Base-by-base conservation (phyloP, 2,329 filamentous ascomycete genomes). In the Fusarium fujikuroi region DNA sequence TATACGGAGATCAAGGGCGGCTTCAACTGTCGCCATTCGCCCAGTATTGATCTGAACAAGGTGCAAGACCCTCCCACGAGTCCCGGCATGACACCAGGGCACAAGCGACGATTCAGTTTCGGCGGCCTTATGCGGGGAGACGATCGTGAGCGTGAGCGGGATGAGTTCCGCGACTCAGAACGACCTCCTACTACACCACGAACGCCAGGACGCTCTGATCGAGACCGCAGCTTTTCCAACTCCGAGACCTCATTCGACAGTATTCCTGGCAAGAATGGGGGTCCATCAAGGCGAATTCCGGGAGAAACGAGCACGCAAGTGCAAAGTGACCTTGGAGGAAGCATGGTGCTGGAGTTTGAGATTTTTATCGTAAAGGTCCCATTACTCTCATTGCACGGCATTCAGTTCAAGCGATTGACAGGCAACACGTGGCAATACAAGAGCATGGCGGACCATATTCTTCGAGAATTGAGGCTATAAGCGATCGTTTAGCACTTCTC, bases 351-450 rank as follows among this genome's bases (percentile, higher is more conserved):
- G 59, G 91, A 93, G 73, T 99, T 98, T 79, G 96, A 99, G 81
- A 97, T 98, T 72, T 91, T 98, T 75, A 96, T 99, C 76, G 96
- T 99, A 80, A 99, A 99, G 84, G 95, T 99, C 32, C 96, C 96
- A 18, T 85, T 99, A 58, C 90, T 99, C 69, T 95, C 93, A 46
- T 84, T 99, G 64, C 95, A 99, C 79, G 96, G 96, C 54, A 95
- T 99, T 70, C 96, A 98, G 81, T 99, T 99, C 86, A 99, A 99
- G 87, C 95, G 96, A 80, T 92, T 98, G 75, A 90, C 93, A 64
- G 95, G 96, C 40, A 95, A 97, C 67, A 98, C 96, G 66, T 98
- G 95, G 95, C 95, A 98, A 82, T 99, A 97, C 85, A 97, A 98
- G 86, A 95, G 94, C 79, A 97, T 98, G 95, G 96, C 96, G 40